A percentile compares a stretch with the other conserved stretches of the same genome.
Conservation (phyloP, 345 rosid species). For the Draba incana region DNA sequence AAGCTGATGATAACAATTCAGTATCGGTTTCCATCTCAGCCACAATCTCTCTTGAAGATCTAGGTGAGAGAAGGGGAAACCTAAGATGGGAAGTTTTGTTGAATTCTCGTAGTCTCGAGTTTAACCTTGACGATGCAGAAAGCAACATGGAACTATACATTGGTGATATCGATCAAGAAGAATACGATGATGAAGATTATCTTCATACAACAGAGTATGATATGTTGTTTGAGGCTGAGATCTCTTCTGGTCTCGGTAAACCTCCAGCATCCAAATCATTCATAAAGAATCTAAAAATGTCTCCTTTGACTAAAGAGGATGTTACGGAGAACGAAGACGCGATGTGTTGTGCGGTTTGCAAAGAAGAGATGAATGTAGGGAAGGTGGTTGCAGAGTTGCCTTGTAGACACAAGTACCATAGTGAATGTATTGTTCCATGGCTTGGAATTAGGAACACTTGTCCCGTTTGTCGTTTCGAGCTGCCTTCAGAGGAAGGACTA, state of each 20-base stretch:
- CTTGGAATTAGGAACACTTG: conserved; percentile 84
- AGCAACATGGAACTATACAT: conserved; percentile 50
- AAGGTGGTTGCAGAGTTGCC: conserved; percentile 75
- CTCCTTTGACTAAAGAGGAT: conserved; percentile 57
- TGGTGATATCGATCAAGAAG: conserved; percentile 22
- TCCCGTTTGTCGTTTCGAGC: conserved; percentile 88
- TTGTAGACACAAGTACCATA: conserved; percentile 78
- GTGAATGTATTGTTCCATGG: conserved; percentile 91
- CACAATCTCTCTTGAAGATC: conserved; percentile 56
- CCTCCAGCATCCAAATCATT: conserved; percentile 77
- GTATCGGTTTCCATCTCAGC: conserved; percentile 63
- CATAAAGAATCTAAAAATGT: conserved; percentile 60
- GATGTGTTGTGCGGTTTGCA: conserved; percentile 83
- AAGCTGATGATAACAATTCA: conserved; percentile 60
- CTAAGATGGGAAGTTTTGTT: conserved; percentile 84
- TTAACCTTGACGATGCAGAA: conserved; percentile 55
- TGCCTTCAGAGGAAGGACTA: conserved; percentile 71
- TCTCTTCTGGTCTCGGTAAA: conserved; percentile 49
- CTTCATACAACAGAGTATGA: conserved; percentile 68
- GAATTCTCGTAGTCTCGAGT: conserved; percentile 64
- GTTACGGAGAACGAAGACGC: conserved; percentile 36
- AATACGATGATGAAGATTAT: conserved; percentile 51
- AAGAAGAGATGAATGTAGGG: conserved; percentile 75
- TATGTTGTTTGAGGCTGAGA: conserved; percentile 76
- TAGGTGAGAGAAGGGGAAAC: conserved; percentile 57